Conservation (phyloP, 495 filamentous ascomycete genomes). For the Neurospora africana region DNA sequence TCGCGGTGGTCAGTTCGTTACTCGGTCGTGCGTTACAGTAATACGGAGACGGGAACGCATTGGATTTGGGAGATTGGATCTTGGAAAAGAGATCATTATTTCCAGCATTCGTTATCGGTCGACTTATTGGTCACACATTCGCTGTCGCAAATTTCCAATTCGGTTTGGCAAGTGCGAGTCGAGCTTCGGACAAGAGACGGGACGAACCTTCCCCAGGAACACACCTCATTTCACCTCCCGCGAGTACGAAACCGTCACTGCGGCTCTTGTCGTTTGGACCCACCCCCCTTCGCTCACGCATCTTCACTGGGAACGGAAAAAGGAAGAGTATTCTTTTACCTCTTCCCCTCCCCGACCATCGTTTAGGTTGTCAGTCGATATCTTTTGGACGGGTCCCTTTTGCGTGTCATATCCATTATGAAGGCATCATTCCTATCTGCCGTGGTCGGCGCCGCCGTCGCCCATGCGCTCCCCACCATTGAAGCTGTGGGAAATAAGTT, state of each 20-base stretch:
- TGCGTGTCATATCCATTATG: slow-evolving; percentile 1
- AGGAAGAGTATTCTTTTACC: background rate
- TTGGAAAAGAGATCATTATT: background rate
- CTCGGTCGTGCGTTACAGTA: background rate
- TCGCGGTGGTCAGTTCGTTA: background rate
- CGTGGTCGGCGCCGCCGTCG: slow-evolving; percentile 24
- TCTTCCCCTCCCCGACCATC: background rate
- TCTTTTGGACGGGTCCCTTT: background rate
- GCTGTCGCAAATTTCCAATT: background rate
- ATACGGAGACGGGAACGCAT: background rate
- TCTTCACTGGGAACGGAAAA: background rate
- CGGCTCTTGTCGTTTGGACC: background rate
- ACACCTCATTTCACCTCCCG: background rate
- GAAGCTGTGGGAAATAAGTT: slow-evolving; percentile 71
- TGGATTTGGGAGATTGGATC: background rate
- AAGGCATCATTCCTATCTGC: slow-evolving; percentile 15
- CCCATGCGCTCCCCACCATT: slow-evolving; percentile 44
- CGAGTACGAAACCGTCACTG: background rate
- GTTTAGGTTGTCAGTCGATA: background rate
- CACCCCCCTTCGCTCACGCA: background rate
- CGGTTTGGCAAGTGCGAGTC: background rate
- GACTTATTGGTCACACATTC: background rate
- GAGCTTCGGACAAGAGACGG: background rate
- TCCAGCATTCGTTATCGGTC: background rate
- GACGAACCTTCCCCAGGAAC: background rate